A percentile compares a stretch with the other conserved stretches of the same genome.
These are phyloP conservation scores for Lathyrus aphaca DNA, from an alignment of 306 rosid species.

Conservation along the genomic window DNA sequence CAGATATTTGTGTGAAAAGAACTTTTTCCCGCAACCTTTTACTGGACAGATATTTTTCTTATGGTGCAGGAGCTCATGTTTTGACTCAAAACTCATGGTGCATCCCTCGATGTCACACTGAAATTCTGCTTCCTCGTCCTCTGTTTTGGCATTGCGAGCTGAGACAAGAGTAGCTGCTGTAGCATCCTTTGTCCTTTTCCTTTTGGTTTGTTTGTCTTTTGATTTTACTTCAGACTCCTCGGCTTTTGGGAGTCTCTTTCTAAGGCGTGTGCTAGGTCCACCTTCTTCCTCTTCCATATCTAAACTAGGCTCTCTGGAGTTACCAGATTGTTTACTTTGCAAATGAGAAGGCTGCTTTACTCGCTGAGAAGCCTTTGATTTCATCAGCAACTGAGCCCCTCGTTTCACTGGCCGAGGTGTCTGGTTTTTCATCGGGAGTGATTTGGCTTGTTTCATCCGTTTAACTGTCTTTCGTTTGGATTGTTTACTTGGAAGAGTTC, in stretches of 20 bases:
- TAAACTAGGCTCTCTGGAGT: conserved; percentile 42
- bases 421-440: conserved; percentile 48
- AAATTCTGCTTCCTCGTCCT: conserved; percentile 66
- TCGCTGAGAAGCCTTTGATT: conserved; percentile 52
- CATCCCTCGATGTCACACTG: conserved; percentile 92
- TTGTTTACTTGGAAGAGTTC: conserved; percentile 64
- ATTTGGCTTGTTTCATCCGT: conserved; percentile 54
- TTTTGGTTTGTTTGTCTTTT: conserved; percentile 56
- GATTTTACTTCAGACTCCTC: conserved; percentile 52
- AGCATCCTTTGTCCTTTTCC: conserved; percentile 68
- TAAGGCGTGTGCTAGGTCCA: conserved; percentile 92
- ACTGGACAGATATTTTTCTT: conserved; percentile 90
- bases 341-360: conserved; percentile 52
- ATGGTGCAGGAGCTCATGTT: conserved; percentile 75
- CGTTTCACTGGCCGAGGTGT: conserved; percentile 51
- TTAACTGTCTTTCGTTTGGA: conserved; percentile 50
- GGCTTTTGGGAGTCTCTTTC: conserved; percentile 70
- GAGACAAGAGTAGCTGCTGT: conserved; percentile 55
- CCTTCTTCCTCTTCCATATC: conserved; percentile 65
- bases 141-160: conserved; percentile 47
- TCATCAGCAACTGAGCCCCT: conserved; percentile 45
- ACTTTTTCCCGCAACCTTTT: conserved; percentile 98
- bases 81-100: conserved; percentile 77
- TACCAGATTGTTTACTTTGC: conserved; percentile 49
- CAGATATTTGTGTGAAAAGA: conserved; percentile 96